phyloP scores from a whole-genome alignment of 148 eudicot species.

The Heliosperma pusillum region DNA sequence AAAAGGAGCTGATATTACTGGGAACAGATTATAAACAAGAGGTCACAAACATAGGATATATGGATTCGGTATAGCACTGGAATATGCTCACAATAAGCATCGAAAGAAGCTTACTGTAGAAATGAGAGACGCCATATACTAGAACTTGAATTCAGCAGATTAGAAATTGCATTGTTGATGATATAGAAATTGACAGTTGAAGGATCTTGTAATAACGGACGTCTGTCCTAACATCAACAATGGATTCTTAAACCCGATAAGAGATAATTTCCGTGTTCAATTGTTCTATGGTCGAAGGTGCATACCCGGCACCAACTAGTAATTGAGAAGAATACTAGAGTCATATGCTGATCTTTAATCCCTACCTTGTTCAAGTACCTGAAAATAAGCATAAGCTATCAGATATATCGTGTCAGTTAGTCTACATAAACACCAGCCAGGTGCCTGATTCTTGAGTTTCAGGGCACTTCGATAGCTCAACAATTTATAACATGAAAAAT shows the following conservation, averaged over 20 bases:
- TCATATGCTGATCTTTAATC: constrained; percentile 14
- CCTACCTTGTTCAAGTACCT: constrained; percentile 18
- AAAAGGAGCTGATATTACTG: neutral
- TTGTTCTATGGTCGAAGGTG: neutral
- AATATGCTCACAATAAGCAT: neutral
- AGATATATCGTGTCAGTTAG: neutral
- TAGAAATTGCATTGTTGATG: neutral
- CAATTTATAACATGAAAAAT: neutral
- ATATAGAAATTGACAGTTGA: neutral
- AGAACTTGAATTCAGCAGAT: neutral
- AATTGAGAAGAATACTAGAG: neutral
- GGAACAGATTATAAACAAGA: neutral
- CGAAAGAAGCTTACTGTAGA: neutral
- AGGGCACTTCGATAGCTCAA: neutral
- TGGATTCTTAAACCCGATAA: constrained; percentile 3
- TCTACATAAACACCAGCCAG: neutral
- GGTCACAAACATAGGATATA: neutral
- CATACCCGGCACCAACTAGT: constrained; percentile 5
- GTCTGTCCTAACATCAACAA: neutral
- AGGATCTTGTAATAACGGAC: constrained; percentile 6
- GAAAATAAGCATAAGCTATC: neutral
- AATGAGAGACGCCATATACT: neutral
- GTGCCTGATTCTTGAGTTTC: neutral
- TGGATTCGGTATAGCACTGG: neutral
- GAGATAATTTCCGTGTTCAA: neutral